phyloP scores from a whole-genome alignment of 2,329 filamentous ascomycete genomes.

The Cordyceps farinosa region DNA sequence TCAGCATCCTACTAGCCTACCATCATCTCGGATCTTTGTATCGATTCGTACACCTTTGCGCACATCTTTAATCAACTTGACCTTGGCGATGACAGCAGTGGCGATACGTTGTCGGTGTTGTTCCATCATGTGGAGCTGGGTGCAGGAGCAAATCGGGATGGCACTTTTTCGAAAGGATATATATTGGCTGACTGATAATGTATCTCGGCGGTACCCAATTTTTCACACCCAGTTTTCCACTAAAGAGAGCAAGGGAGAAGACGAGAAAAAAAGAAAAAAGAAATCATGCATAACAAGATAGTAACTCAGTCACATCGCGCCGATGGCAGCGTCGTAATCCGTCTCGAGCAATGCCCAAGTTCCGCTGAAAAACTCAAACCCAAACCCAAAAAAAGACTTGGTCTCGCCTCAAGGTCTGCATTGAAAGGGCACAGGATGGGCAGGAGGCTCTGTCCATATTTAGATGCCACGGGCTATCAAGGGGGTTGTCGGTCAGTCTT shows the following conservation, averaged over 20 bases:
- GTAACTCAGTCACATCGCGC: slow-evolving; percentile 27
- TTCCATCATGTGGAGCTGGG: background rate
- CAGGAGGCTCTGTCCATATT: slow-evolving; percentile 31
- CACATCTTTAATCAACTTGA: too few species aligned
- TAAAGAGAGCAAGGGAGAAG: background rate
- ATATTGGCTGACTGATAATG: background rate
- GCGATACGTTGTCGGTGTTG: slow-evolving; percentile 3
- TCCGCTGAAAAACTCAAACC: slow-evolving; percentile 24
- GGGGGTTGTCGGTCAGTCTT: slow-evolving; percentile 31
- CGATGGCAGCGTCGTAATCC: slow-evolving; percentile 26
- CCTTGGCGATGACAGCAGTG: background rate
- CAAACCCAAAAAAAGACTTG: slow-evolving; percentile 30
- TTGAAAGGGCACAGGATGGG: slow-evolving; percentile 33
- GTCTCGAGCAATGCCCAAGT: slow-evolving; percentile 36
- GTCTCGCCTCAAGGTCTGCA: slow-evolving; percentile 34
- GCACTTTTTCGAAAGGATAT: background rate
- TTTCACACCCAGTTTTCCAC: background rate
- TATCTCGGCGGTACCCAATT: background rate
- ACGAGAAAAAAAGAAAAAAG: background rate
- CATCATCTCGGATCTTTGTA: background rate
- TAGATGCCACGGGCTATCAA: slow-evolving; percentile 33
- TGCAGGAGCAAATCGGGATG: background rate
- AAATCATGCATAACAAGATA: slow-evolving; percentile 32
- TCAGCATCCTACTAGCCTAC: background rate
- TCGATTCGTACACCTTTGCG: too few species aligned